Percentiles rank a stretch among this genome's conserved stretches.
phyloP scores from a whole-genome alignment of 2,329 filamentous ascomycete species.

The Parastagonospora avenae region DNA sequence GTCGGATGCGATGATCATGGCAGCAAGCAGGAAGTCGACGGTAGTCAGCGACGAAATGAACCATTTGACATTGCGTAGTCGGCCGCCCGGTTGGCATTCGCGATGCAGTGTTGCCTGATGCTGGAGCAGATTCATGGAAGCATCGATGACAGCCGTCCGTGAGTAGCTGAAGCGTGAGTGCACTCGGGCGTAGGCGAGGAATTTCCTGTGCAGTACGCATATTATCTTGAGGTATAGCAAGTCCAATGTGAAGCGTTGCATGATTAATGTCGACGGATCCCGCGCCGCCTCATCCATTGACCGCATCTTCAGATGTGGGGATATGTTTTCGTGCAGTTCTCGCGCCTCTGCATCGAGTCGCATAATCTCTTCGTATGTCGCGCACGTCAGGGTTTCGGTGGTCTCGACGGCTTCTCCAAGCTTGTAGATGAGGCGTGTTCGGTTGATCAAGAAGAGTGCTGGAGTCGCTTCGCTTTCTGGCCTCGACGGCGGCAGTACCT shows the following conservation, averaged over 20 bases:
- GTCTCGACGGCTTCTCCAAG: constrained; percentile 74
- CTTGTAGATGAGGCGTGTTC: constrained; percentile 69
- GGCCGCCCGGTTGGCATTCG: constrained; percentile 74
- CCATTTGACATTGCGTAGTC: constrained; percentile 75
- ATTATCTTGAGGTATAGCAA: constrained; percentile 87
- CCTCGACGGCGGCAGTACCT: constrained; percentile 68
- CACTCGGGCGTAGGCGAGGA: constrained; percentile 72
- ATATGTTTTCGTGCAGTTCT: constrained; percentile 67
- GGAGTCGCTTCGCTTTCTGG: constrained; percentile 74
- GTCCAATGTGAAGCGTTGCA: constrained; percentile 83
- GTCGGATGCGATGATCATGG: constrained; percentile 83
- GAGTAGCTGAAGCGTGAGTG: constrained; percentile 85
- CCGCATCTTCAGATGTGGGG: constrained; percentile 78
- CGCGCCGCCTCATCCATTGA: constrained; percentile 73
- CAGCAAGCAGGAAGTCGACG: constrained; percentile 84
- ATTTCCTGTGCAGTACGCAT: constrained; percentile 87
- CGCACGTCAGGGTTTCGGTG: constrained; percentile 66
- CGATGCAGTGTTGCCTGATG: constrained; percentile 77
- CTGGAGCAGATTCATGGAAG: constrained; percentile 78
- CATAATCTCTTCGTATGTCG: constrained; percentile 66
- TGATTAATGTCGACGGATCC: constrained; percentile 71
- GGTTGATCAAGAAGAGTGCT: constrained; percentile 78
- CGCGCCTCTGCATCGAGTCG: constrained; percentile 64
- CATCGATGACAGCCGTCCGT: constrained; percentile 81
- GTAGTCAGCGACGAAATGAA: constrained; percentile 79